phyloP scores from a whole-genome alignment of 2,329 filamentous ascomycete genomes.

The Ceratocystis albifundus region DNA sequence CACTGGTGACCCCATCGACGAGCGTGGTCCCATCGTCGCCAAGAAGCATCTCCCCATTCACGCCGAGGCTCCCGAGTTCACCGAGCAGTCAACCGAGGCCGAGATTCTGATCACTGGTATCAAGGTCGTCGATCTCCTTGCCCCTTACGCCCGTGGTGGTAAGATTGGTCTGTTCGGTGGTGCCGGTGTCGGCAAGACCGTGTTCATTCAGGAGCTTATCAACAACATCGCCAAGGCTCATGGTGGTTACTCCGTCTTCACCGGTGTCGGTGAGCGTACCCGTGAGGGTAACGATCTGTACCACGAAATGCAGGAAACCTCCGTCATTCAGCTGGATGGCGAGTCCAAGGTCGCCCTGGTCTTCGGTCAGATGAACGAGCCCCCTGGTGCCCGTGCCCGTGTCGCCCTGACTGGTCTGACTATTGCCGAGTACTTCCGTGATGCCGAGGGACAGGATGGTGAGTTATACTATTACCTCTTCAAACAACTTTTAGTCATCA shows the following conservation, averaged over 20 bases:
- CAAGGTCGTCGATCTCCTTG: conserved; percentile 99
- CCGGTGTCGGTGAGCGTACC: conserved; percentile 99
- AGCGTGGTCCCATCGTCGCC: conserved; percentile 95
- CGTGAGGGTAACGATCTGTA: conserved; percentile 99
- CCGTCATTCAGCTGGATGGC: conserved; percentile 97
- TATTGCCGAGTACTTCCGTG: conserved; percentile 72
- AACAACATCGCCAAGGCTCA: conserved; percentile 99
- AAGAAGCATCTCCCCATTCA: conserved; percentile 83
- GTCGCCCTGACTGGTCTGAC: conserved; percentile 88
- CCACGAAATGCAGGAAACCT: conserved; percentile 99
- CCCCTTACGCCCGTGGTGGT: conserved; percentile 99
- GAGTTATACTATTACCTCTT: conserved; percentile 29
- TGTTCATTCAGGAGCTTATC: conserved; percentile 99
- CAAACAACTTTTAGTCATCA: background rate
- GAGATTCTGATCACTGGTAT: conserved; percentile 98
- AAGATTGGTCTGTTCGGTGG: conserved; percentile 99
- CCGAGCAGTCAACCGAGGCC: conserved; percentile 88
- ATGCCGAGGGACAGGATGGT: conserved; percentile 74
- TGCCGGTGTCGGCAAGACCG: conserved; percentile 99
- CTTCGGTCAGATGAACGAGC: conserved; percentile 99
- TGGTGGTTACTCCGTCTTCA: conserved; percentile 99
- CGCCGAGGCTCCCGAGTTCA: conserved; percentile 83
- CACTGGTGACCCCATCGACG: conserved; percentile 99
- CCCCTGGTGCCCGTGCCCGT: conserved; percentile 98
- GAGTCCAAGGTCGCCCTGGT: conserved; percentile 99